Evolutionary conservation across 2,329 filamentous ascomycete species (phyloP).

Genomic region (Hypoxylon sp.): DNA sequence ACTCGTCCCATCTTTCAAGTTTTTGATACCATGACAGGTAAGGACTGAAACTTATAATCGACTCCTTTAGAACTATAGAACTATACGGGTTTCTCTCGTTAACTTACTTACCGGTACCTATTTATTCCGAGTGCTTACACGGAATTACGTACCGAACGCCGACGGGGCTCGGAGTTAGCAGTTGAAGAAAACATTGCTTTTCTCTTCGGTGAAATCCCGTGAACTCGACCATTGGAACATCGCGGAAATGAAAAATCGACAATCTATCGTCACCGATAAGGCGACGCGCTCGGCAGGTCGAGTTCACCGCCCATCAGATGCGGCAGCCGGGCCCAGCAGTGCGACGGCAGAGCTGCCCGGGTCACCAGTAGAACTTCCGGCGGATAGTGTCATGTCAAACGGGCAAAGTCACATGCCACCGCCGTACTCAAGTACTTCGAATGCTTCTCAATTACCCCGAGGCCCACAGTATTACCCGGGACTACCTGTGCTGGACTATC

Average conservation of each 20-base stretch:
- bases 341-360: constrained; percentile 27
- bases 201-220: background rate
- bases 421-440: constrained; percentile 49
- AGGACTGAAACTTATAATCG: background rate
- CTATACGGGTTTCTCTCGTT: background rate
- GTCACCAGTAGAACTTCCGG: constrained; percentile 22
- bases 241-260: constrained; percentile 15
- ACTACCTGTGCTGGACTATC: constrained; percentile 62
- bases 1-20: constrained; percentile 11
- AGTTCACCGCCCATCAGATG: constrained; percentile 38
- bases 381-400: background rate
- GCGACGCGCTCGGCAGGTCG: constrained; percentile 28
- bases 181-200: background rate
- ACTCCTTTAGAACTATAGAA: background rate
- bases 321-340: constrained; percentile 23
- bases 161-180: constrained; percentile 13
- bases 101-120: too few relatives aligned
- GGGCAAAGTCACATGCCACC: constrained; percentile 37
- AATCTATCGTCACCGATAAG: constrained; percentile 37
- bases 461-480: constrained; percentile 58
- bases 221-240: background rate
- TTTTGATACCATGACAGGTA: background rate
- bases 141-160: background rate
- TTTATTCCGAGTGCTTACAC: background rate
- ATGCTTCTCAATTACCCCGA: constrained; percentile 33